phyloP scores from a whole-genome alignment of 768 basidiomycete species.

The Infundibulicybe gibba region DNA sequence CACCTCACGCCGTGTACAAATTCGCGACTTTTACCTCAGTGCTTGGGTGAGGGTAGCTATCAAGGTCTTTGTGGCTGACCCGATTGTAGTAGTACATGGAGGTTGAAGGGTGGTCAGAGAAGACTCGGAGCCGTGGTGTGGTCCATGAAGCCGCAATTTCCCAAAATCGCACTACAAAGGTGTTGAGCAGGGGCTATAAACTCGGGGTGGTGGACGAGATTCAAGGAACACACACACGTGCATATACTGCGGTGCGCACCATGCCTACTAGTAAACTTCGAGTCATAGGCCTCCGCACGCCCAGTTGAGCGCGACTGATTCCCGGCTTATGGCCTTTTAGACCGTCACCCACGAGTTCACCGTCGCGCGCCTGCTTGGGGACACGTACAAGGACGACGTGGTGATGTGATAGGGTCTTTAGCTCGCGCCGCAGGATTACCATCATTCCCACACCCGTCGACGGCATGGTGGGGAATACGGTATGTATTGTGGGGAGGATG shows the following conservation, averaged over 20 bases:
- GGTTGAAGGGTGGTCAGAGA: too few relatives aligned
- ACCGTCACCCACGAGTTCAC: slow-evolving; percentile 86
- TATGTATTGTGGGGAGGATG: slow-evolving; percentile 80
- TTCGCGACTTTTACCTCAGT: too few relatives aligned
- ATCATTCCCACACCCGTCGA: slow-evolving; percentile 92
- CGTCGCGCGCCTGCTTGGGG: slow-evolving; percentile 75
- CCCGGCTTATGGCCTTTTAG: slow-evolving; percentile 91
- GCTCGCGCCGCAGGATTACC: slow-evolving; percentile 95
- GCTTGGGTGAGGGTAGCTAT: too few relatives aligned
- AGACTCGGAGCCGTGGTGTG: too few relatives aligned
- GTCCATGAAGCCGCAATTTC: too few relatives aligned
- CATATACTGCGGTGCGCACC: not conserved
- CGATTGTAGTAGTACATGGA: too few relatives aligned
- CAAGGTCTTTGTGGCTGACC: too few relatives aligned
- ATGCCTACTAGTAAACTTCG: slow-evolving; percentile 62
- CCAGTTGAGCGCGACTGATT: slow-evolving; percentile 90
- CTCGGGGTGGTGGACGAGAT: slow-evolving; percentile 74
- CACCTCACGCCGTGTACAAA: too few relatives aligned
- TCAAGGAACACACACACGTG: not conserved
- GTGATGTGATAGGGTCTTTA: slow-evolving; percentile 79
- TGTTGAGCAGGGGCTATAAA: slow-evolving; percentile 82
- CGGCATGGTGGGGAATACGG: slow-evolving; percentile 79
- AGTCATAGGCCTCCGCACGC: slow-evolving; percentile 77
- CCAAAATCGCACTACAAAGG: too few relatives aligned
- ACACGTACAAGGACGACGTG: slow-evolving; percentile 64